Percentiles rank a stretch among this genome's conserved stretches.
Evolutionary conservation across 805 yeast species (phyloP).

Genomic region (Ogataea dorogensis): DNA sequence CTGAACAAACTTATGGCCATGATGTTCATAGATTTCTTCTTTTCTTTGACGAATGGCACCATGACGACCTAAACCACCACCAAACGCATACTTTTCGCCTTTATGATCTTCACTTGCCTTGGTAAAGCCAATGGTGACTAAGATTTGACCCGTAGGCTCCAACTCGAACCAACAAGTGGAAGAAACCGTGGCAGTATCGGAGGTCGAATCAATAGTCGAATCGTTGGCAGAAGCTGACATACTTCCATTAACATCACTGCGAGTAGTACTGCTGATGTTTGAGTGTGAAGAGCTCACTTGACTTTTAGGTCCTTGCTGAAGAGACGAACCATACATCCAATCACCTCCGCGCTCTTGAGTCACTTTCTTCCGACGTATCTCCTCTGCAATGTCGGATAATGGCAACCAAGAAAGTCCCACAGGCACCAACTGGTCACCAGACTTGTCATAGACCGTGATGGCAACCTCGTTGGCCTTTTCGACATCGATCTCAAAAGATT

Average conservation of each 20-base stretch:
- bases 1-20: slow-evolving; percentile 96
- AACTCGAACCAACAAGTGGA: slow-evolving; percentile 84
- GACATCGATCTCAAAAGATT: slow-evolving; percentile 74
- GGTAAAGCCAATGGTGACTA: slow-evolving; percentile 74
- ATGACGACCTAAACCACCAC: slow-evolving; percentile 84
- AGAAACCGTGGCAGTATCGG: slow-evolving; percentile 33
- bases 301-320: slow-evolving; percentile 29
- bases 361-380: slow-evolving; percentile 85
- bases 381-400: slow-evolving; percentile 90
- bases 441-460: slow-evolving; percentile 79
- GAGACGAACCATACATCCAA: slow-evolving; percentile 81
- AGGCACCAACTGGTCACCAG: slow-evolving; percentile 66
- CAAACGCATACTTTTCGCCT: slow-evolving; percentile 46
- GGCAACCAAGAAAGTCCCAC: slow-evolving; percentile 93
- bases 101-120: slow-evolving; percentile 50
- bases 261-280: slow-evolving; percentile 9
- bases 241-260: slow-evolving; percentile 15
- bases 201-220: slow-evolving; percentile 13
- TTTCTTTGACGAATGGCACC: slow-evolving; percentile 97
- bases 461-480: slow-evolving; percentile 93
- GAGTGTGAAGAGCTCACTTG: slow-evolving; percentile 12
- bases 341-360: slow-evolving; percentile 57
- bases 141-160: slow-evolving; percentile 92
- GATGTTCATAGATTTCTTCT: slow-evolving; percentile 87
- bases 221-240: slow-evolving; percentile 16